phyloP scores from a whole-genome alignment of 2,329 filamentous ascomycete species.

The Cucurbitaria berberidis region DNA sequence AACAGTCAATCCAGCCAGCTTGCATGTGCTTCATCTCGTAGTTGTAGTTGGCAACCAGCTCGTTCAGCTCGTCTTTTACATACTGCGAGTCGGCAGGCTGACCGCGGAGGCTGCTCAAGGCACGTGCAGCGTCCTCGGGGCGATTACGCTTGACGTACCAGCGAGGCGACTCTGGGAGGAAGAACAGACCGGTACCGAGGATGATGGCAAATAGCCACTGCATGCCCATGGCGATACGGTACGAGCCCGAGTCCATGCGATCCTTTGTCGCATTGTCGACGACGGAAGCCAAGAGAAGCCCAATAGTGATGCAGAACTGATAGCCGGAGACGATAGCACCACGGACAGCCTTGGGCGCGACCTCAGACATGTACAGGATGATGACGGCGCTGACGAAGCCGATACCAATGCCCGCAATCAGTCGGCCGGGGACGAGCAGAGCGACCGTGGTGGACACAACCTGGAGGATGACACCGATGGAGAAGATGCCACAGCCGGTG shows the following conservation, averaged over 20 bases:
- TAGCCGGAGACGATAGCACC: conserved; percentile 78
- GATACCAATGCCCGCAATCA: conserved; percentile 50
- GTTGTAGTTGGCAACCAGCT: conserved; percentile 88
- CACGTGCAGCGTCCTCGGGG: conserved; percentile 66
- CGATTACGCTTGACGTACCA: conserved; percentile 82
- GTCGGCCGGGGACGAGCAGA: conserved; percentile 47
- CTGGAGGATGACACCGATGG: conserved; percentile 48
- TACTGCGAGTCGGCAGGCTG: conserved; percentile 75
- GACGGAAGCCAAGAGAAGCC: conserved; percentile 75
- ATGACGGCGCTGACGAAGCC: conserved; percentile 50
- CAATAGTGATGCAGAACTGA: conserved; percentile 83
- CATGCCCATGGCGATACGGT: conserved; percentile 77
- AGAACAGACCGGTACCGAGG: conserved; percentile 71
- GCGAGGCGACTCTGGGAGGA: conserved; percentile 84
- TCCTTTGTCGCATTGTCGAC: conserved; percentile 75
- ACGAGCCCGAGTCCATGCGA: conserved; percentile 67
- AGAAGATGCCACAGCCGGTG: conserved; percentile 44
- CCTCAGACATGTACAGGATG: conserved; percentile 83
- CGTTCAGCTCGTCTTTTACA: conserved; percentile 78
- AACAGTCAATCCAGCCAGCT: conserved; percentile 72
- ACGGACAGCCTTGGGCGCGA: conserved; percentile 72
- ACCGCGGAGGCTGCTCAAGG: conserved; percentile 73
- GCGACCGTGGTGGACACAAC: conserved; percentile 41
- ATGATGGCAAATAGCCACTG: conserved; percentile 84
- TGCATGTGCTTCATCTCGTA: conserved; percentile 67